A percentile compares a stretch with the other conserved stretches of the same genome.
phyloP scores from a whole-genome alignment of 805 yeast genomes.

The Wickerhamomyces xylosicus region DNA sequence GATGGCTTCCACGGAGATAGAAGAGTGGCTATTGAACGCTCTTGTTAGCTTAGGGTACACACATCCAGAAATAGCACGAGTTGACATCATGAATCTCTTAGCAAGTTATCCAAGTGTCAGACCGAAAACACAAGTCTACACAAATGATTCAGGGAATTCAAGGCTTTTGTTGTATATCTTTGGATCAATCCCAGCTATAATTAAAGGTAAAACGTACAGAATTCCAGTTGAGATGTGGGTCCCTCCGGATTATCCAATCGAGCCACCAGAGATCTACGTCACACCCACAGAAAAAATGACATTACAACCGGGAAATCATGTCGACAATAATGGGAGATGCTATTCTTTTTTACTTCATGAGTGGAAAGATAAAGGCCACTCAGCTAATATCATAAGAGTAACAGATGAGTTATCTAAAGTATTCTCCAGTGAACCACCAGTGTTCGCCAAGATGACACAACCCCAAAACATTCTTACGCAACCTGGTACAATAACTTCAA shows the following conservation, averaged over 20 bases:
- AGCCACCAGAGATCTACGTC: conserved; percentile 58
- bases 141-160: conserved; percentile 47
- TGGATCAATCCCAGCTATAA: conserved; percentile 39
- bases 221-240: conserved; percentile 69
- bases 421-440: conserved; percentile 36
- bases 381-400: conserved; percentile 33
- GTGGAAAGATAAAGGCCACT: conserved; percentile 11
- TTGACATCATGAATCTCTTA: not conserved
- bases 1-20: not conserved
- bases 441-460: conserved; percentile 19
- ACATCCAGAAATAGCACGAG: not conserved
- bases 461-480: too few species aligned
- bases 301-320: conserved; percentile 49
- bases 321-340: conserved; percentile 63
- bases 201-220: conserved; percentile 22
- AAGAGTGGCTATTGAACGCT: not conserved
- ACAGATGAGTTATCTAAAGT: conserved; percentile 22
- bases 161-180: conserved; percentile 51
- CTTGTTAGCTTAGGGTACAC: not conserved
- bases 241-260: conserved; percentile 60
- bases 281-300: conserved; percentile 37
- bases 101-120: conserved; percentile 36
- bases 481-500: too few species aligned
- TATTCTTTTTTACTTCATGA: conserved; percentile 53
- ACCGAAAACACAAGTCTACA: conserved; percentile 60